Conservation (phyloP, 495 filamentous ascomycete species). For the Tuber calosporum region DNA sequence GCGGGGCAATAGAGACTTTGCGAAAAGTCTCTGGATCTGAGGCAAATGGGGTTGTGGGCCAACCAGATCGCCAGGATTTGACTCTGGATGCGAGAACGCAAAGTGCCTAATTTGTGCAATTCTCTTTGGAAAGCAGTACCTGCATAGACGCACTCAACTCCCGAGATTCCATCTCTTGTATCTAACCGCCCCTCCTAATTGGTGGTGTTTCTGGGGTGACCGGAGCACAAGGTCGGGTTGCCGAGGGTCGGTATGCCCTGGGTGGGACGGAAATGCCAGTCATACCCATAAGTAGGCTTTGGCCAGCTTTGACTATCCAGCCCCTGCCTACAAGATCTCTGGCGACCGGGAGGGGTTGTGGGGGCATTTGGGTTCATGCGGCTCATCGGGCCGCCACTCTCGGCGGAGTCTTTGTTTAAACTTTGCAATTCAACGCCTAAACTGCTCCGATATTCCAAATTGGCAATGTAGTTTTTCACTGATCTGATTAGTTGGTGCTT, state of each 20-base stretch:
- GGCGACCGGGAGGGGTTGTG: conserved; percentile 42
- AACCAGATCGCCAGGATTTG: too few species aligned
- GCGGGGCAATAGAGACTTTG: too few species aligned
- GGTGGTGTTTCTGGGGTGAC: conserved; percentile 41
- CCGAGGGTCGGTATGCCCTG: conserved; percentile 49
- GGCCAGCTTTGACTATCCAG: conserved; percentile 46
- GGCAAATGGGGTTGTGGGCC: too few species aligned
- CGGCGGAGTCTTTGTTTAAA: conserved; percentile 52
- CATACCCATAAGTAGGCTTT: conserved; percentile 44
- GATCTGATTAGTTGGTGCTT: conserved; percentile 1
- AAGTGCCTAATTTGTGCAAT: conserved; percentile 36
- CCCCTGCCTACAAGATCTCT: conserved; percentile 46
- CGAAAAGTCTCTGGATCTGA: too few species aligned
- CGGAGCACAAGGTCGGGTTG: conserved; percentile 48
- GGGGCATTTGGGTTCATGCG: conserved; percentile 45
- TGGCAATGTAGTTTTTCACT: conserved; percentile 28
- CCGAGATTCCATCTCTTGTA: conserved; percentile 42
- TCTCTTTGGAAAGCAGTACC: conserved; percentile 43
- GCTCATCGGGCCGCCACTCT: conserved; percentile 49
- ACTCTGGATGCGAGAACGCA: too few species aligned
- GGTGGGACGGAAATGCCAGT: conserved; percentile 47
- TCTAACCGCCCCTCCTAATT: conserved; percentile 48
- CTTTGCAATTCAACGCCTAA: conserved; percentile 50
- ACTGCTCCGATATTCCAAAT: conserved; percentile 53
- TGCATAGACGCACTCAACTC: conserved; percentile 44